phyloP scores from a whole-genome alignment of 352 stramenopile genomes.

The Saprolegnia diclina region DNA sequence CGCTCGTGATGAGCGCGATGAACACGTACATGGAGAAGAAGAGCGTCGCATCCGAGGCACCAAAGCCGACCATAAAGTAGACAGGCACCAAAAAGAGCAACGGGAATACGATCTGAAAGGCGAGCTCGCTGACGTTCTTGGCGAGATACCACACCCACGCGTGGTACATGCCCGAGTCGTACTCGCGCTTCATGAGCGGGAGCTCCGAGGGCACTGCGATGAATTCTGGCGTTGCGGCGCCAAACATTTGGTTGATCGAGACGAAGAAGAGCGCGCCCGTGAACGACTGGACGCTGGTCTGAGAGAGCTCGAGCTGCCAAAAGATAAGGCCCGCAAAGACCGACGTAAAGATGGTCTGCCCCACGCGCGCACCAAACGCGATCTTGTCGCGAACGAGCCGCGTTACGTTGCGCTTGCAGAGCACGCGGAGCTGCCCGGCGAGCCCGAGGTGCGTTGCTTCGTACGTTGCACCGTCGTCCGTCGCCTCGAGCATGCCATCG shows the following conservation, averaged over 20 bases:
- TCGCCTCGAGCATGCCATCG: neutral
- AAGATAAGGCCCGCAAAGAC: slow-evolving; percentile 45
- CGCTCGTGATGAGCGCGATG: slow-evolving; percentile 37
- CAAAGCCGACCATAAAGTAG: slow-evolving; percentile 44
- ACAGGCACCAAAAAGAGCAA: slow-evolving; percentile 37
- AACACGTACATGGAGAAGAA: slow-evolving; percentile 39
- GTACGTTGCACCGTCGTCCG: slow-evolving; percentile 14
- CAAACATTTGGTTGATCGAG: slow-evolving; percentile 44
- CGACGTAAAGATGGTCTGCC: slow-evolving; percentile 36
- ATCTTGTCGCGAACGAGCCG: slow-evolving; percentile 36
- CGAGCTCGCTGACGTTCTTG: slow-evolving; percentile 48
- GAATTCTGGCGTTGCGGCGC: slow-evolving; percentile 33
- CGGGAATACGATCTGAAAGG: slow-evolving; percentile 39
- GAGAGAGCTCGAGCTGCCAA: slow-evolving; percentile 37
- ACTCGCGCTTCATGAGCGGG: slow-evolving; percentile 42
- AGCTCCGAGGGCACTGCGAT: slow-evolving; percentile 39
- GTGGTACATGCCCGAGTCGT: slow-evolving; percentile 36
- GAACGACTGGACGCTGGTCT: slow-evolving; percentile 42
- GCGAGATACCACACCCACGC: slow-evolving; percentile 41
- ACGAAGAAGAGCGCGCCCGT: slow-evolving; percentile 42
- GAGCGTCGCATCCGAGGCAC: slow-evolving; percentile 31
- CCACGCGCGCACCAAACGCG: slow-evolving; percentile 31
- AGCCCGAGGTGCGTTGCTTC: slow-evolving; percentile 15
- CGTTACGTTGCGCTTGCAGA: slow-evolving; percentile 41
- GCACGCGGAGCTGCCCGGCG: slow-evolving; percentile 34